Evolutionary conservation across 495 filamentous ascomycete species (phyloP).

Genomic region (Penicillium mononematosum): DNA sequence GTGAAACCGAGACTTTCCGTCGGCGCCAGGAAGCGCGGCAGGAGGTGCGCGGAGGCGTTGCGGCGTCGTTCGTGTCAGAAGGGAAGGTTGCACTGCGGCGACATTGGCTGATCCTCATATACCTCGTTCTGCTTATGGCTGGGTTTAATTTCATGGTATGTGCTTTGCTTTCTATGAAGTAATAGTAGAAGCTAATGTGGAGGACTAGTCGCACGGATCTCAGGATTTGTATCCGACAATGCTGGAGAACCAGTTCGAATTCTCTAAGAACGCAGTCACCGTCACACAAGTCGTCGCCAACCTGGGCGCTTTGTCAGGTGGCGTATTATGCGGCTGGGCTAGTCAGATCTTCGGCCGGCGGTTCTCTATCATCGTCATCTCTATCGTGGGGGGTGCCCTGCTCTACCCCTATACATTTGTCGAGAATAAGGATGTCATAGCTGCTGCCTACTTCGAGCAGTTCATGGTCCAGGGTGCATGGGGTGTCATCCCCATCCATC

Average conservation of each 20-base stretch:
- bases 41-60: conserved; percentile 41
- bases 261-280: conserved; percentile 68
- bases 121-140: conserved; percentile 82
- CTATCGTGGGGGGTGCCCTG: conserved; percentile 71
- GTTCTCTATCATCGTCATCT: conserved; percentile 76
- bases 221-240: conserved; percentile 91
- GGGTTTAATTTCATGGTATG: conserved; percentile 86
- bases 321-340: conserved; percentile 72
- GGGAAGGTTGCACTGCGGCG: conserved; percentile 72
- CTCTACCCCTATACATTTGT: conserved; percentile 81
- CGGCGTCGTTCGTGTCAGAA: conserved; percentile 66
- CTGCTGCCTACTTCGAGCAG: conserved; percentile 87
- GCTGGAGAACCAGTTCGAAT: conserved; percentile 73
- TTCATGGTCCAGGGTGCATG: conserved; percentile 87
- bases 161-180: background rate
- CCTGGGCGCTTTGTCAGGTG: conserved; percentile 74
- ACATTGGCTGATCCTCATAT: conserved; percentile 77
- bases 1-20: conserved; percentile 69
- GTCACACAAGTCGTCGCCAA: conserved; percentile 85
- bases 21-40: conserved; percentile 61
- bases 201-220: conserved; percentile 67
- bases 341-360: conserved; percentile 81
- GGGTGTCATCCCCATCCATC: conserved; percentile 80
- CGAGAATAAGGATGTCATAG: conserved; percentile 60
- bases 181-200: background rate